Evolutionary conservation across 768 basidiomycete genomes (phyloP).

Genomic region (Tylopilus rubrobrunneus): DNA sequence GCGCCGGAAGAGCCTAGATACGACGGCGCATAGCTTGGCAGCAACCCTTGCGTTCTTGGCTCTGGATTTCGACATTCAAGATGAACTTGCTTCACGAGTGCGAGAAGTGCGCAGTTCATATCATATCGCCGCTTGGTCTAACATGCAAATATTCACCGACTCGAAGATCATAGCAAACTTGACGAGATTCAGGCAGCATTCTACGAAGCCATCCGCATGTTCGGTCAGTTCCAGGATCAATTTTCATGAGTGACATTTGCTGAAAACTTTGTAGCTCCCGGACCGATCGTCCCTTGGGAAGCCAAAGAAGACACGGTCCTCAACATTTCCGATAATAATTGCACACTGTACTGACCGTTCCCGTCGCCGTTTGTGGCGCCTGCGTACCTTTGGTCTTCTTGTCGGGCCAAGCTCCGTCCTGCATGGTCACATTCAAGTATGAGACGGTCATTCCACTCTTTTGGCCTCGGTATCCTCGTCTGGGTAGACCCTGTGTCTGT

Average conservation of each 20-base stretch:
- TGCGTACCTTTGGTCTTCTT: slow-evolving; percentile 69
- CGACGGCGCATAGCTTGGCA: slow-evolving; percentile 29
- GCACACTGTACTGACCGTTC: slow-evolving; percentile 42
- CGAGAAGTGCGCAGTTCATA: neutral
- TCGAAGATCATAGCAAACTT: slow-evolving; percentile 26
- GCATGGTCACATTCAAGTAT: slow-evolving; percentile 38
- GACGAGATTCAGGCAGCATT: slow-evolving; percentile 26
- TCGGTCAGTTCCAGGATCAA: slow-evolving; percentile 17
- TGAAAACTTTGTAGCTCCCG: slow-evolving; percentile 20
- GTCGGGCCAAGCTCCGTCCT: slow-evolving; percentile 46
- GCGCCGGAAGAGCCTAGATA: slow-evolving; percentile 12
- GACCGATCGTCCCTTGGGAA: slow-evolving; percentile 24
- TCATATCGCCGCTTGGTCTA: neutral
- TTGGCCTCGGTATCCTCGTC: slow-evolving; percentile 56
- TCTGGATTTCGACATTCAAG: slow-evolving; percentile 27
- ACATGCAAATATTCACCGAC: slow-evolving; percentile 2
- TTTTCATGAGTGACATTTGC: neutral
- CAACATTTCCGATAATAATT: slow-evolving; percentile 12
- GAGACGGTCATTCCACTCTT: slow-evolving; percentile 46
- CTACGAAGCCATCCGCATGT: slow-evolving; percentile 29
- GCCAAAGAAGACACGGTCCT: slow-evolving; percentile 23
- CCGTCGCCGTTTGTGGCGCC: slow-evolving; percentile 57
- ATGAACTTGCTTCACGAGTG: slow-evolving; percentile 29
- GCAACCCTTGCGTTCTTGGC: slow-evolving; percentile 31
- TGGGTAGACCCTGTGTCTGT: slow-evolving; percentile 69